phyloP scores from a whole-genome alignment of 805 yeast species.

The Lipomyces kockii region DNA sequence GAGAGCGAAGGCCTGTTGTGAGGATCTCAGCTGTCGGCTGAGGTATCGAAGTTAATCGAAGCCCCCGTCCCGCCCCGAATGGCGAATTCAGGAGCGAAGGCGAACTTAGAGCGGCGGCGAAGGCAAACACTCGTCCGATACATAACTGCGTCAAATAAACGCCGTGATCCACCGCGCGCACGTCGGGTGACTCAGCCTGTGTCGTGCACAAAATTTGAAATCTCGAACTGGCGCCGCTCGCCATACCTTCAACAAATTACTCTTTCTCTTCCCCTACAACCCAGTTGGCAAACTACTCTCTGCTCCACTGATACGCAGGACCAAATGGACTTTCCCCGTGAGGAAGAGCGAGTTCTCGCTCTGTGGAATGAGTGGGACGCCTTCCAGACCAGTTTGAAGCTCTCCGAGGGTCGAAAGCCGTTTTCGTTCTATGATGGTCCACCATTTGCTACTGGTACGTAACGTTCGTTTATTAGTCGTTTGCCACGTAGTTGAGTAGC shows the following conservation, averaged over 20 bases:
- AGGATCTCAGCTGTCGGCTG: background rate
- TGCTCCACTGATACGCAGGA: background rate
- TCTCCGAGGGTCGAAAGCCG: conserved; percentile 82
- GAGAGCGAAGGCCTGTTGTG: no score
- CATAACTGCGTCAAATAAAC: background rate
- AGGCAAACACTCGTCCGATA: background rate
- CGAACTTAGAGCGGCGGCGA: background rate
- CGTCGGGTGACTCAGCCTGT: background rate
- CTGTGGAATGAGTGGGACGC: conserved; percentile 93
- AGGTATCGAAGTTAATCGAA: background rate
- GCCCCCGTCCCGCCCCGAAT: background rate
- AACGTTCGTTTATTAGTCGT: background rate
- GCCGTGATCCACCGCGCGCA: background rate
- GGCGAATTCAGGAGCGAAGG: background rate
- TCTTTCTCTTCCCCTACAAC: background rate
- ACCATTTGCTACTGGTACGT: conserved; percentile 82
- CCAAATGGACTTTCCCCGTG: conserved; percentile 71
- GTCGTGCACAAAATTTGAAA: background rate
- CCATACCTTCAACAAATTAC: no score
- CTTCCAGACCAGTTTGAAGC: conserved; percentile 82
- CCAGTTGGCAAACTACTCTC: background rate
- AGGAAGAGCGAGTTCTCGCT: conserved; percentile 80
- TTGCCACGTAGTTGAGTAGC: background rate
- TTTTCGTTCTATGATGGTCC: conserved; percentile 98
- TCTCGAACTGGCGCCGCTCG: no score